Conservation (phyloP, 2,329 filamentous ascomycete species). For the Beauveria sp. region DNA sequence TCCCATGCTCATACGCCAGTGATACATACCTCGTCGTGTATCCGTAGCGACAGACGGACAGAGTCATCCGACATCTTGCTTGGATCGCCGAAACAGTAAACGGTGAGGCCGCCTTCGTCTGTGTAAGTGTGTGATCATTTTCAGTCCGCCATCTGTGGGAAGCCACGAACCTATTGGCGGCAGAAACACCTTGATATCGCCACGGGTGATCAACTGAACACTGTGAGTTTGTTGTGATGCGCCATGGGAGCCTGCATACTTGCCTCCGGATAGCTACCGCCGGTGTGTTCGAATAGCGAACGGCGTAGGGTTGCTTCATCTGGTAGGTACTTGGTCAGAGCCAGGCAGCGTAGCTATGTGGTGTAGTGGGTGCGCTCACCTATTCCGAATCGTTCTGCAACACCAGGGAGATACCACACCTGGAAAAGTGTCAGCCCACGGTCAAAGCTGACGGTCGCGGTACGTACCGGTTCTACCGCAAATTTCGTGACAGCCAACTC, state of each 20-base stretch:
- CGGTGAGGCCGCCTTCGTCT: constrained; percentile 66
- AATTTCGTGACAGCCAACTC: constrained; percentile 94
- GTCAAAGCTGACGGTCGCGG: constrained; percentile 21
- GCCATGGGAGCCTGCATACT: neutral
- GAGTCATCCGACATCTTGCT: constrained; percentile 88
- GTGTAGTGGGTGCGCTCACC: constrained; percentile 36
- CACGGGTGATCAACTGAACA: constrained; percentile 70
- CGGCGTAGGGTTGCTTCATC: constrained; percentile 83
- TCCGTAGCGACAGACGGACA: constrained; percentile 70
- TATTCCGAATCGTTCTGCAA: constrained; percentile 90
- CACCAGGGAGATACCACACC: constrained; percentile 76
- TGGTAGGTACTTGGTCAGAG: constrained; percentile 18
- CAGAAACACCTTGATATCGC: constrained; percentile 90
- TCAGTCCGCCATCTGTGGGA: neutral
- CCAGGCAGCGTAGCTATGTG: too few relatives aligned
- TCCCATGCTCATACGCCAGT: neutral
- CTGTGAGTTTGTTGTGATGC: constrained; percentile 16
- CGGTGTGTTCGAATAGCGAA: constrained; percentile 88
- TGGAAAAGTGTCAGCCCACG: constrained; percentile 17
- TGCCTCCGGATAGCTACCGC: constrained; percentile 87
- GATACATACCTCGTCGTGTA: constrained; percentile 57
- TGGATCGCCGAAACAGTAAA: constrained; percentile 94
- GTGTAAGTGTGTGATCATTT: constrained; percentile 14
- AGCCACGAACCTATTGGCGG: constrained; percentile 68
- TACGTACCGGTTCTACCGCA: constrained; percentile 83